These are phyloP conservation scores for Aureobasidium musti DNA, from an alignment of 2,329 filamentous ascomycete species.

Conservation along the genomic window DNA sequence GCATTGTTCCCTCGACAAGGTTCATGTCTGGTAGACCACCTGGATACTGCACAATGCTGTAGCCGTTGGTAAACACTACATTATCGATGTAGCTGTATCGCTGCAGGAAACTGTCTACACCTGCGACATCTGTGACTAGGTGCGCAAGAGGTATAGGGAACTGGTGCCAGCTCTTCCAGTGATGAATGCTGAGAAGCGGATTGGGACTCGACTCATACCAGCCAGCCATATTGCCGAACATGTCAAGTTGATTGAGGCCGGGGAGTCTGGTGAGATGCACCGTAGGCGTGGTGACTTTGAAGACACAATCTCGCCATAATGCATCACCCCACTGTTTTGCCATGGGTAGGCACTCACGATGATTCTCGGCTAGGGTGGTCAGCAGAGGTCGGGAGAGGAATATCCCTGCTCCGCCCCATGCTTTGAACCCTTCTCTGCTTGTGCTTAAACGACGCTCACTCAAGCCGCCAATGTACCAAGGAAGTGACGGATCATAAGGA, in stretches of 20 bases:
- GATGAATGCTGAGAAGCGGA: background rate
- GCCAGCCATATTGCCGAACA: background rate
- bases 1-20: background rate
- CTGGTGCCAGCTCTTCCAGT: background rate
- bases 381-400: background rate
- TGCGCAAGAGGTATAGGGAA: background rate
- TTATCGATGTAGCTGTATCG: background rate
- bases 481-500: slow-evolving; percentile 1
- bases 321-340: background rate
- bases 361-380: background rate
- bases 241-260: background rate
- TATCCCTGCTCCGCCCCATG: background rate
- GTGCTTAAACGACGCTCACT: background rate
- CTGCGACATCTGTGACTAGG: background rate
- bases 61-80: background rate
- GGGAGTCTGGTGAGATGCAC: background rate
- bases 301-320: background rate
- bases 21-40: background rate
- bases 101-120: background rate
- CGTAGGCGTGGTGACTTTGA: background rate
- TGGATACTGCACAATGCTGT: background rate
- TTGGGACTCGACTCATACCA: background rate
- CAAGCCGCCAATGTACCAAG: background rate
- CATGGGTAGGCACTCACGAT: background rate
- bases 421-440: background rate